These are phyloP conservation scores for Hortiboletus flavorubellus DNA, from an alignment of 768 basidiomycete species.

Conservation along the genomic window DNA sequence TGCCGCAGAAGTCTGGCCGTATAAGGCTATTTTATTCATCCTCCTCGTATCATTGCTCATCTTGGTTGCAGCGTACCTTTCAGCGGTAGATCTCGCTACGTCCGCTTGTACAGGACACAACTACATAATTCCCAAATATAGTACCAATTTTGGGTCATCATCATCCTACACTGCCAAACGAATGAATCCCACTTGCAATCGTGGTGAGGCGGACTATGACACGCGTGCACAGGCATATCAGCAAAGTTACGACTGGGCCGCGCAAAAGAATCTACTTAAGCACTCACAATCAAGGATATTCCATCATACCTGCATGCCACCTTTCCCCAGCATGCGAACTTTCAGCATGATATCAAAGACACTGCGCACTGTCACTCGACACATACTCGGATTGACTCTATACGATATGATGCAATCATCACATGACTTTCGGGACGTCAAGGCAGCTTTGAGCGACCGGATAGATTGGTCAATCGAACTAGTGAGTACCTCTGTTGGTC, in stretches of 20 bases:
- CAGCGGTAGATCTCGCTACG: too few relatives aligned
- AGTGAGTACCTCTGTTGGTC: conserved; percentile 2
- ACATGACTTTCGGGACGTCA: conserved; percentile 22
- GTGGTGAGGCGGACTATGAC: too few relatives aligned
- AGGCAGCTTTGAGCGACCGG: conserved; percentile 10
- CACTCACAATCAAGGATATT: background rate
- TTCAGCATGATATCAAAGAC: background rate
- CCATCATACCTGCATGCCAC: background rate
- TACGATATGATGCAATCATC: conserved; percentile 19
- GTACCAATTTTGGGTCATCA: background rate
- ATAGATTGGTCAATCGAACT: conserved; percentile 23
- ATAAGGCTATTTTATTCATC: too few relatives aligned
- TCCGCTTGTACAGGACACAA: too few relatives aligned
- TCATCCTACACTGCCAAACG: conserved; percentile 4
- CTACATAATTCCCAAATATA: background rate
- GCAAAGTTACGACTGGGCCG: too few relatives aligned
- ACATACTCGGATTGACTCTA: conserved; percentile 10
- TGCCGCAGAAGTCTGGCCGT: too few relatives aligned
- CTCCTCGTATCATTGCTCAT: too few relatives aligned
- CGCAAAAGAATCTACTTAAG: too few relatives aligned
- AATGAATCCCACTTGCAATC: too few relatives aligned
- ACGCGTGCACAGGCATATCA: too few relatives aligned
- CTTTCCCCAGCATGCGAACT: conserved; percentile 6
- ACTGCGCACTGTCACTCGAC: background rate
- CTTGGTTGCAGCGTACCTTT: too few relatives aligned